A percentile compares a stretch with the other conserved stretches of the same genome.
These are phyloP conservation scores for Paxillus rubicundulus DNA, from an alignment of 768 basidiomycete genomes.

Conservation along the genomic window DNA sequence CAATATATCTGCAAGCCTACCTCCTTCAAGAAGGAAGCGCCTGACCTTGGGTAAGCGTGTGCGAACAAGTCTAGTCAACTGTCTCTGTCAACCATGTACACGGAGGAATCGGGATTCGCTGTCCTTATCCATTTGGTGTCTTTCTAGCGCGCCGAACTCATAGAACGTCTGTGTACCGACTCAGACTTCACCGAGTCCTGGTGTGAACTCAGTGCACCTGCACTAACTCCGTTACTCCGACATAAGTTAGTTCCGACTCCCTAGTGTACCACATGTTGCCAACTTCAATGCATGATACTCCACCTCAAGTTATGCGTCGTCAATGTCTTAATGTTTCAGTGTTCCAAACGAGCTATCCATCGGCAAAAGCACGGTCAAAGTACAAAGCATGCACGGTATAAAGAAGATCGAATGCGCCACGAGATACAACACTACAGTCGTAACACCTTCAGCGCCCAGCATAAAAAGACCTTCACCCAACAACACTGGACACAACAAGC, in stretches of 20 bases:
- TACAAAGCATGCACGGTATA: not conserved
- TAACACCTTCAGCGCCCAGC: not conserved
- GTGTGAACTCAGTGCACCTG: too few species aligned
- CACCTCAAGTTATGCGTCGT: too few species aligned
- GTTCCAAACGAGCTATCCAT: not conserved
- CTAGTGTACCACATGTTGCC: too few species aligned
- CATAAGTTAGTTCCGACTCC: not conserved
- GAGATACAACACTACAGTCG: not conserved
- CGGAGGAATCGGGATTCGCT: conserved; percentile 2
- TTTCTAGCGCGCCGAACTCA: not conserved
- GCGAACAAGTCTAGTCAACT: conserved; percentile 35
- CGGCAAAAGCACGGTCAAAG: not conserved
- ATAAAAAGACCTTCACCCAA: not conserved
- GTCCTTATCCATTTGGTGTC: not conserved
- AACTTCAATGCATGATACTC: too few species aligned
- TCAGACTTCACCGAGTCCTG: too few species aligned
- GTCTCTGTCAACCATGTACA: not conserved
- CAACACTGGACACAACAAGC: not conserved
- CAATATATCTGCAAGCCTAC: not conserved
- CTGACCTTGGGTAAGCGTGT: conserved; percentile 22
- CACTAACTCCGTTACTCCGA: not conserved
- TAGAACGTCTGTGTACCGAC: too few species aligned
- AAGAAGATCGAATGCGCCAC: not conserved
- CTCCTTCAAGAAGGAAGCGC: conserved; percentile 2
- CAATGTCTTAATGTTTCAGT: not conserved